Evolutionary conservation across 768 basidiomycete genomes (phyloP), one percentile per base, ranked within the genome.

Genomic region (Steccherinum ochraceum): DNA sequence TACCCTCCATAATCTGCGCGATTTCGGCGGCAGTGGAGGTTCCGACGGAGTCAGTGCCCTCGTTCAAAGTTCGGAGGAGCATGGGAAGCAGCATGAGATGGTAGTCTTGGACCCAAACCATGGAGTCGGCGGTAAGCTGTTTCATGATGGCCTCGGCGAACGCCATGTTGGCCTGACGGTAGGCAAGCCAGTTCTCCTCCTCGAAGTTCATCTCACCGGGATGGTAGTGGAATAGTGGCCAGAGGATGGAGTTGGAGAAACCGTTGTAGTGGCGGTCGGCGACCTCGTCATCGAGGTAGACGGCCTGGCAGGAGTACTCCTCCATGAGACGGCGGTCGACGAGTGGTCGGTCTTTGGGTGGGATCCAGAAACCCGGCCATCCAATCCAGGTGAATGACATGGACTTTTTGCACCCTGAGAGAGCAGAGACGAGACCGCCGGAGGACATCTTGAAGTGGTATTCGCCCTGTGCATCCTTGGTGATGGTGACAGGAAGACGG

Each of bases 161-260:
- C 58, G 83, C 78, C 72, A 94, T 74, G 67, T 98, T 99, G 43
- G 95, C 95, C 67, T 96, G 93, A 30, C 96, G 84, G 69, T 98
- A 99, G 12, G 93, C 96, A 48, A 85, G 81, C 96, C 96, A 99
- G 66, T 98, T 91, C 64, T 90, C 90, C 72, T 96, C 93, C 68
- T 97, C 95, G 64, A 99, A 99, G 70, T 93, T 95, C 93, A 99
- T 98, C 72, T 98, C 96, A 56, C 95, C 95, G 5, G 96, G 96
- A 67, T 98, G 95, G 70, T 97, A 99, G 67, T 99, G 96, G 78
- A 99, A 97, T 44, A 99, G 76, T 2, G 96, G 96, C 96, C 96
- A 99, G 46, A 99, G 83, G 70, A 99, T 98, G 49, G 94, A 96
- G 73, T 99, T 99, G 60, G 94, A 95, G 78, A 99, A 98, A 50